Conservation (phyloP, 345 rosid species). For the Camelina hispida region DNA sequence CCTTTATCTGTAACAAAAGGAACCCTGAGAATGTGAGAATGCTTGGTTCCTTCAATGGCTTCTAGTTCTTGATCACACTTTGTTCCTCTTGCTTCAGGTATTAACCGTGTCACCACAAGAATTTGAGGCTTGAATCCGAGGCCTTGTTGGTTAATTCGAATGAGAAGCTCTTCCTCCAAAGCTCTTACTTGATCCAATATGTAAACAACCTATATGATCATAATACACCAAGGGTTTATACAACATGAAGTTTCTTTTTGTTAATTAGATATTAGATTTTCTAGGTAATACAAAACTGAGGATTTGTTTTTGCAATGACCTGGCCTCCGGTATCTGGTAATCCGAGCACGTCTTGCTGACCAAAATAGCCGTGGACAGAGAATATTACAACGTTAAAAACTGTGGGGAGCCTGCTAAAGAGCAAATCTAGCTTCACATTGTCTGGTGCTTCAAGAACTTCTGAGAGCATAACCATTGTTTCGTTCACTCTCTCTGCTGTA, state of each 20-base stretch:
- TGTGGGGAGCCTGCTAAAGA: slow-evolving; percentile 76
- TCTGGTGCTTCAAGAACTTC: slow-evolving; percentile 93
- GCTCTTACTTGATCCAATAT: slow-evolving; percentile 98
- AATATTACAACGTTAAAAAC: slow-evolving; percentile 83
- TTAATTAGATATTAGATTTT: background rate
- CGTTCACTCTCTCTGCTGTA: slow-evolving; percentile 63
- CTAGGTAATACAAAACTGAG: background rate
- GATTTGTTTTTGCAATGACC: slow-evolving; percentile 45
- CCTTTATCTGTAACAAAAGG: slow-evolving; percentile 81
- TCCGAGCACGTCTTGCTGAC: slow-evolving; percentile 89
- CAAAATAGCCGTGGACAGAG: slow-evolving; percentile 93
- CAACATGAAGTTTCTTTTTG: slow-evolving; percentile 6
- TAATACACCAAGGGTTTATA: background rate
- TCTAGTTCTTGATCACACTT: slow-evolving; percentile 85
- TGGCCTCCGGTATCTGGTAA: slow-evolving; percentile 97
- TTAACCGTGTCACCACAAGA: slow-evolving; percentile 82
- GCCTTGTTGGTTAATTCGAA: slow-evolving; percentile 75
- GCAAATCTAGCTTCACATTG: slow-evolving; percentile 61
- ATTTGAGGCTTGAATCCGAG: slow-evolving; percentile 78
- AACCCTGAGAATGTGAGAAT: slow-evolving; percentile 80
- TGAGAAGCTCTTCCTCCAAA: slow-evolving; percentile 78
- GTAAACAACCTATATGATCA: slow-evolving; percentile 75
- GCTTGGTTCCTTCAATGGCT: slow-evolving; percentile 63
- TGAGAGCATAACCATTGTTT: slow-evolving; percentile 75
- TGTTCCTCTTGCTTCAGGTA: slow-evolving; percentile 84